These are phyloP conservation scores for Coemansia sp. DNA, from an alignment of 192 early-diverging fungal genomes.

Conservation along the genomic window DNA sequence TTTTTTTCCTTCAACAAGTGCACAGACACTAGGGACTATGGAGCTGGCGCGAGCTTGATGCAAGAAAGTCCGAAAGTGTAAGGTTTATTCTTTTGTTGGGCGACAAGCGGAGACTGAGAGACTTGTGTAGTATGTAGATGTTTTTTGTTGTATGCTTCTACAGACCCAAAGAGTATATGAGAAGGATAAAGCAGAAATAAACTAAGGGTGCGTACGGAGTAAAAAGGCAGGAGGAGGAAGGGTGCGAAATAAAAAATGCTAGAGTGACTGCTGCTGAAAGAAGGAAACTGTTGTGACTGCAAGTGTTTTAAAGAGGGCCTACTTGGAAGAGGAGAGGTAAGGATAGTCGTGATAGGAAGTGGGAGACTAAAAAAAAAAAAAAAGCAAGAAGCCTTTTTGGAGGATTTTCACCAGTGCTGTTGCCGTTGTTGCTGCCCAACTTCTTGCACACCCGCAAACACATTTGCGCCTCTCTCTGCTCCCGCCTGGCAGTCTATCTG, in stretches of 20 bases:
- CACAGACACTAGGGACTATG: not conserved
- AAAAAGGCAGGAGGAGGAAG: conserved; percentile 1
- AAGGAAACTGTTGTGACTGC: conserved; percentile 19
- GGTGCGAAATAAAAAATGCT: conserved; percentile 1
- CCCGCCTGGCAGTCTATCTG: not conserved
- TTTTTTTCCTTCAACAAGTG: no score
- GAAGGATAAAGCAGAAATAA: conserved; percentile 7
- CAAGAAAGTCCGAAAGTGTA: not conserved
- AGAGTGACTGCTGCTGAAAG: conserved; percentile 25
- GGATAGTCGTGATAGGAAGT: conserved; percentile 1
- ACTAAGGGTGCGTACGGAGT: conserved; percentile 10
- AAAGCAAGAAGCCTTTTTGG: not conserved
- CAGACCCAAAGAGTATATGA: not conserved
- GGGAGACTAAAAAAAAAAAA: not conserved
- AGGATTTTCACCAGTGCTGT: not conserved
- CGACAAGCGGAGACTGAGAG: not conserved
- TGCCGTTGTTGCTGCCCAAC: not conserved
- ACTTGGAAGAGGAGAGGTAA: not conserved
- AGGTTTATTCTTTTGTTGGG: not conserved
- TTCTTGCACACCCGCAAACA: no score
- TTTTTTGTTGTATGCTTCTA: not conserved
- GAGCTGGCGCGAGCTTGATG: not conserved
- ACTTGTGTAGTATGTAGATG: not conserved
- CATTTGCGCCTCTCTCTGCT: no score
- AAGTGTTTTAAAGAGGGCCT: conserved; percentile 6